phyloP scores from a whole-genome alignment of 805 yeast genomes.

The Lipomyces japonicus region DNA sequence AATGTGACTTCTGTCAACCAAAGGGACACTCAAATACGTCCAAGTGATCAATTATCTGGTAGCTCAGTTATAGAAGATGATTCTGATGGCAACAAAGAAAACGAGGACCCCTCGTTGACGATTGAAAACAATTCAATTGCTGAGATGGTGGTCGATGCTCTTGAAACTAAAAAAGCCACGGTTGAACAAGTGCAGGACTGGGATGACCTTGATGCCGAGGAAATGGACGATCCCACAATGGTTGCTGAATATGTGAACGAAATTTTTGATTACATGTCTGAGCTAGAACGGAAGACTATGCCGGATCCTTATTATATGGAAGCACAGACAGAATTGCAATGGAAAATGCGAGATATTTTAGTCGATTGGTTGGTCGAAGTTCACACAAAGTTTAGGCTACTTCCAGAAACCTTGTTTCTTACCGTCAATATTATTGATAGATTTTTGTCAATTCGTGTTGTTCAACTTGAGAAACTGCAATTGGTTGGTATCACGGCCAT shows the following conservation, averaged over 20 bases:
- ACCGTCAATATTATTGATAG: conserved; percentile 89
- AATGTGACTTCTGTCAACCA: conserved; percentile 6
- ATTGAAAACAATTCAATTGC: not conserved
- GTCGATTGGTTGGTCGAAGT: conserved; percentile 97
- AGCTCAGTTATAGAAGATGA: conserved; percentile 6
- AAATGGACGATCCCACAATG: conserved; percentile 56
- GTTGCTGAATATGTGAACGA: conserved; percentile 89
- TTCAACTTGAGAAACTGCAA: conserved; percentile 78
- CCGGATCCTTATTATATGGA: conserved; percentile 84
- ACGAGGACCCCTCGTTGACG: conserved; percentile 14
- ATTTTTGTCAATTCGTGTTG: conserved; percentile 71
- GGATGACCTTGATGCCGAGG: conserved; percentile 38
- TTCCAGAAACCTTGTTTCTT: conserved; percentile 86
- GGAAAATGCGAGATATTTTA: conserved; percentile 86
- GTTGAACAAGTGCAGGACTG: conserved; percentile 19
- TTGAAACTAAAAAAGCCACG: conserved; percentile 10
- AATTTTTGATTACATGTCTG: conserved; percentile 74
- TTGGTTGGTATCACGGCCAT: conserved; percentile 93
- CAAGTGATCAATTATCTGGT: not conserved
- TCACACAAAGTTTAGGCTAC: conserved; percentile 79
- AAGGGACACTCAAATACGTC: not conserved
- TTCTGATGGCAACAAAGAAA: conserved; percentile 25
- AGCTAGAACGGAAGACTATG: conserved; percentile 62
- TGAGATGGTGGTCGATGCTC: conserved; percentile 7
- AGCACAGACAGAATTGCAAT: conserved; percentile 76